Percentiles rank a stretch among this genome's conserved stretches.
phyloP scores from a whole-genome alignment of 1,139 yeast species.

The Geotrichum australiense region DNA sequence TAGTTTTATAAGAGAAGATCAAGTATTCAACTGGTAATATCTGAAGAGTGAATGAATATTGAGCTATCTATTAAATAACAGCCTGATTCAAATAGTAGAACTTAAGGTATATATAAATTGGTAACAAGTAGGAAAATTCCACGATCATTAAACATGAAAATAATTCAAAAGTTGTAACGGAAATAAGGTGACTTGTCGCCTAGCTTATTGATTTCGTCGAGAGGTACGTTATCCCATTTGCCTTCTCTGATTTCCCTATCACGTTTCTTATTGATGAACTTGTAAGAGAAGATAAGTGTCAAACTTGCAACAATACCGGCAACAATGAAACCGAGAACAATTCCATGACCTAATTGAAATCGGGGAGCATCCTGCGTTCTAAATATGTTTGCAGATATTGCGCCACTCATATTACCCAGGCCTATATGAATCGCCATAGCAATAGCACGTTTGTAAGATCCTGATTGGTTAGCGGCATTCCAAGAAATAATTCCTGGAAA shows the following conservation, averaged over 20 bases:
- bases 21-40: too few species aligned
- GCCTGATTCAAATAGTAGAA: too few species aligned
- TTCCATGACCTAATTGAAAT: constrained; percentile 32
- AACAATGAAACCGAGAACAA: constrained; percentile 22
- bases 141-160: not conserved
- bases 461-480: constrained; percentile 37
- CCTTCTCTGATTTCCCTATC: constrained; percentile 26
- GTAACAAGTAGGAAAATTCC: not conserved
- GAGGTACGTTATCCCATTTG: constrained; percentile 27
- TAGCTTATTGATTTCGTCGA: constrained; percentile 29
- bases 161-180: constrained; percentile 6
- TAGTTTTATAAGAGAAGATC: too few species aligned
- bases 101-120: too few species aligned
- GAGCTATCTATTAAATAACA: too few species aligned
- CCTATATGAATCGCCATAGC: constrained; percentile 40
- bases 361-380: constrained; percentile 32
- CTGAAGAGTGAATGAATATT: too few species aligned
- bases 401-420: constrained; percentile 38
- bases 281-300: constrained; percentile 23
- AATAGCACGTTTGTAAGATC: constrained; percentile 36
- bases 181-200: constrained; percentile 30
- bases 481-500: constrained; percentile 37
- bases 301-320: constrained; percentile 18
- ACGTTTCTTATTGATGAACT: constrained; percentile 24
- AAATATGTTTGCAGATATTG: constrained; percentile 36